These are phyloP conservation scores for Microdochium bolleyi DNA, from an alignment of 2,329 filamentous ascomycete species.

Conservation along the genomic window DNA sequence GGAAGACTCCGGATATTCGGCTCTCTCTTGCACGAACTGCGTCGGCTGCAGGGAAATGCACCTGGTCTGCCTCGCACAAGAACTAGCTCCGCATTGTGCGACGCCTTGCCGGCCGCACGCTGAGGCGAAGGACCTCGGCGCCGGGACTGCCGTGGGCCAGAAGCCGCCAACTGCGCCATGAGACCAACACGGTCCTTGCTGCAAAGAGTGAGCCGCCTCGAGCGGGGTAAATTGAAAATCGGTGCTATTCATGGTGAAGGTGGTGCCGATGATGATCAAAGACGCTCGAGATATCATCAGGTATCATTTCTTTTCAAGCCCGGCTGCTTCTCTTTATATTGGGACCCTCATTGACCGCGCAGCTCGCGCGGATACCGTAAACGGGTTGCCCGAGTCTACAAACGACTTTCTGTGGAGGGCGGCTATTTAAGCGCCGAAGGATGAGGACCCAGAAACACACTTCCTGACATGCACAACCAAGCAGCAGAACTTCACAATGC, in stretches of 20 bases:
- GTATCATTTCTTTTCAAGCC: too few relatives aligned
- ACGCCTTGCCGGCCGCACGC: background rate
- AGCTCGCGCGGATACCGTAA: background rate
- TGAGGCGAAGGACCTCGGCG: background rate
- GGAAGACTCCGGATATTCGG: background rate
- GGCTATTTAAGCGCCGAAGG: background rate
- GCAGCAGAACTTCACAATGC: too few relatives aligned
- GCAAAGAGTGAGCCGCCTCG: background rate
- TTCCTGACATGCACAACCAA: too few relatives aligned
- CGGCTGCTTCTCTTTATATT: background rate
- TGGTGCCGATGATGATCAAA: too few relatives aligned
- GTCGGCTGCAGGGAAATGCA: background rate
- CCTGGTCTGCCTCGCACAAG: background rate
- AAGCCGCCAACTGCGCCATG: background rate
- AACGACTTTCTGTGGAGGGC: background rate
- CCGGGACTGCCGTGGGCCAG: background rate
- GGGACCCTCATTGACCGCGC: background rate
- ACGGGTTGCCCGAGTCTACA: background rate
- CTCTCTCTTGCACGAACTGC: background rate
- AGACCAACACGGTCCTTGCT: background rate
- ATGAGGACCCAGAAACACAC: too few relatives aligned
- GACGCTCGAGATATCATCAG: too few relatives aligned
- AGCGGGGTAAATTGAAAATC: background rate
- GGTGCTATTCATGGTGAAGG: background rate
- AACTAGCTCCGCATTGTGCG: background rate